Percentiles rank a stretch among this genome's conserved stretches.
Conservation (phyloP, 805 yeast species). For the Barnettozyma sucrosica region DNA sequence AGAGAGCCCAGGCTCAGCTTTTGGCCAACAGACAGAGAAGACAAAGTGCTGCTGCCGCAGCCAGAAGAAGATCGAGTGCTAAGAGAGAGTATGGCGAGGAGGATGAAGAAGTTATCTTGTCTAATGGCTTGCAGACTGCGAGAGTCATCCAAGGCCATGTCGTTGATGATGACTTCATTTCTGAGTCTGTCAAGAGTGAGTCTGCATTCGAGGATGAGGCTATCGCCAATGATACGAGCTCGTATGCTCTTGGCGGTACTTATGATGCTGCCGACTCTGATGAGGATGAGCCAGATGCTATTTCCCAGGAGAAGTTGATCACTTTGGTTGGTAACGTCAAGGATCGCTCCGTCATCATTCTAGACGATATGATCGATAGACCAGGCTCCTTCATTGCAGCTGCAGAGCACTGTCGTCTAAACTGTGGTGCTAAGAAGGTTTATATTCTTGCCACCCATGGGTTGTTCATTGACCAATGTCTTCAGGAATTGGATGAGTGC, state of each 20-base stretch:
- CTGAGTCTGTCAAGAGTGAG: conserved; percentile 28
- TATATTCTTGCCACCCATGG: conserved; percentile 95
- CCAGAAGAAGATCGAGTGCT: conserved; percentile 38
- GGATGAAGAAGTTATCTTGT: conserved; percentile 61
- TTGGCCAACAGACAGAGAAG: conserved; percentile 32
- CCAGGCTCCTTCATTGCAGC: conserved; percentile 94
- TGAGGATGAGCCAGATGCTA: conserved; percentile 57
- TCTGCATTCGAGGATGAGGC: conserved; percentile 27
- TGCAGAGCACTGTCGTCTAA: conserved; percentile 92
- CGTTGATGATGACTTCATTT: conserved; percentile 73
- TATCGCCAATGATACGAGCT: conserved; percentile 24
- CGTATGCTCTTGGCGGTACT: conserved; percentile 73
- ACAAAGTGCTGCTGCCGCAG: conserved; percentile 37
- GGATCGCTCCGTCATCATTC: conserved; percentile 83
- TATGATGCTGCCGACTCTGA: conserved; percentile 82
- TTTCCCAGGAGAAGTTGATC: conserved; percentile 67
- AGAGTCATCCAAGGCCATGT: conserved; percentile 96
- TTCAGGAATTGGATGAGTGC: conserved; percentile 71
- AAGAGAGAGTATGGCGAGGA: conserved; percentile 46
- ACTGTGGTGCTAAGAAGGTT: conserved; percentile 93
- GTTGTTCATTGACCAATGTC: conserved; percentile 79
- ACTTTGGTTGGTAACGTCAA: conserved; percentile 96
- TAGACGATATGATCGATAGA: conserved; percentile 97
- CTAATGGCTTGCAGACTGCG: conserved; percentile 88
- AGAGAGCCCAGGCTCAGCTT: conserved; percentile 22